phyloP scores from a whole-genome alignment of 352 stramenopile genomes.

The Globisporangium cylindrosporum region DNA sequence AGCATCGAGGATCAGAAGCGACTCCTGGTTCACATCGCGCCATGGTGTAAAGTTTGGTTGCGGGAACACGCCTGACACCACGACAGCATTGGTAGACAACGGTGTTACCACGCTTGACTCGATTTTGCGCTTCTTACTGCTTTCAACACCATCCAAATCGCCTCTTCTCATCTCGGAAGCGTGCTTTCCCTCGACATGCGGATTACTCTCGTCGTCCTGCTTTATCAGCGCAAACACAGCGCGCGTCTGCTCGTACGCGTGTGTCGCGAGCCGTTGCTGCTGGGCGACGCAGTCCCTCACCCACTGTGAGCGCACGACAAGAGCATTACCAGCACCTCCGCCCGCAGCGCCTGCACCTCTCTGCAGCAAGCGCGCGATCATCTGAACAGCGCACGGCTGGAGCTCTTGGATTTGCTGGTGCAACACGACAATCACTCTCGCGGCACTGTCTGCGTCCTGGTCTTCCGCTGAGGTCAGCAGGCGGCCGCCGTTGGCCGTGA shows the following conservation, averaged over 20 bases:
- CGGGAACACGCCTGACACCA: conserved; percentile 4
- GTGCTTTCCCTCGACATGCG: not conserved
- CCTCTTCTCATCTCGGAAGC: not conserved
- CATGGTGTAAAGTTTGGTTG: conserved; percentile 40
- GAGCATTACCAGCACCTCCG: conserved; percentile 3
- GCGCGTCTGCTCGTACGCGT: conserved; percentile 16
- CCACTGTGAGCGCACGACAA: conserved; percentile 40
- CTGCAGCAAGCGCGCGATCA: conserved; percentile 14
- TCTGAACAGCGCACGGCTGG: conserved; percentile 13
- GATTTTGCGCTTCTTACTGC: conserved; percentile 14
- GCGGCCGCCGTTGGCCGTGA: conserved; percentile 29
- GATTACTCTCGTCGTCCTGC: not conserved
- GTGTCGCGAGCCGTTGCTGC: conserved; percentile 31
- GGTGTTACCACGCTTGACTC: not conserved
- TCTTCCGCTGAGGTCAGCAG: conserved; percentile 18
- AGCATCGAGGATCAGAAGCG: conserved; percentile 54
- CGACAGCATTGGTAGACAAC: not conserved
- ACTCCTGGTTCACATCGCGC: conserved; percentile 32
- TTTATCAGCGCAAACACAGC: conserved; percentile 3
- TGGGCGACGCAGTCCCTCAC: conserved; percentile 32
- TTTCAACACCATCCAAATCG: not conserved
- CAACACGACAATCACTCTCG: conserved; percentile 27
- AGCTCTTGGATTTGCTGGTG: conserved; percentile 7
- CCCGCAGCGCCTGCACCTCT: not conserved
- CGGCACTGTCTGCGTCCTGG: not conserved